phyloP scores from a whole-genome alignment of 305 asterid species.

The Ruellia speciosa region DNA sequence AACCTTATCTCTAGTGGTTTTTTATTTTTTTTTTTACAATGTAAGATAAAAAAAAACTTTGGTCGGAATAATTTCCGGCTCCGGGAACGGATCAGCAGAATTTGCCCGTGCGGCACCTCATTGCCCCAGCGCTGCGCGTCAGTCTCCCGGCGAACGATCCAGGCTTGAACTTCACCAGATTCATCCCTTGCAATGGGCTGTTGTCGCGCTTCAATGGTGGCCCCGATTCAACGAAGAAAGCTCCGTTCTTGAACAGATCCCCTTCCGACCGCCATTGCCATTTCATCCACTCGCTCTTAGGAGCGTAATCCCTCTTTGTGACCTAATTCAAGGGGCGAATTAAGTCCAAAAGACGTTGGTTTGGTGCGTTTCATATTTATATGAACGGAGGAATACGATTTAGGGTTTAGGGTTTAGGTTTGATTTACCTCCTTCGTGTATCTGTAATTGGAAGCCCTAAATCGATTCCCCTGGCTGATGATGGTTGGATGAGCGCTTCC shows the following conservation, averaged over 20 bases:
- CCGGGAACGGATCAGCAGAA: slow-evolving; percentile 16
- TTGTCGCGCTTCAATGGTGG: slow-evolving; percentile 30
- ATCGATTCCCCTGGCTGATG: slow-evolving; percentile 43
- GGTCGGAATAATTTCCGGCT: neutral
- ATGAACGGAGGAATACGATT: too few relatives aligned
- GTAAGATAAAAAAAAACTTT: neutral
- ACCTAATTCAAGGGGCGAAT: slow-evolving; percentile 25
- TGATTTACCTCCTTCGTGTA: slow-evolving; percentile 35
- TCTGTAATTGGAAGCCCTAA: slow-evolving; percentile 30
- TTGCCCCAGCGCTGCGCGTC: slow-evolving; percentile 59
- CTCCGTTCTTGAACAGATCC: slow-evolving; percentile 63
- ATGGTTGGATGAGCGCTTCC: slow-evolving; percentile 47
- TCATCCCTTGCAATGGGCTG: slow-evolving; percentile 29
- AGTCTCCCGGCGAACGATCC: slow-evolving; percentile 66
- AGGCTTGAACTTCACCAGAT: slow-evolving; percentile 45
- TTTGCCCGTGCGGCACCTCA: slow-evolving; percentile 37
- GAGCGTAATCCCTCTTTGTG: slow-evolving; percentile 66
- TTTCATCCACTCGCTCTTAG: slow-evolving; percentile 44
- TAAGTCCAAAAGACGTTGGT: too few relatives aligned
- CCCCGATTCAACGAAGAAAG: slow-evolving; percentile 78
- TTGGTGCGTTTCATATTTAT: too few relatives aligned
- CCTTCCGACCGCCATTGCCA: slow-evolving; percentile 97
- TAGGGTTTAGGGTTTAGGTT: too few relatives aligned
- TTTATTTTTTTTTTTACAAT: too few relatives aligned
- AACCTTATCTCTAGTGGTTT: too few relatives aligned